Evolutionary conservation across 2,329 filamentous ascomycete genomes (phyloP).

Genomic region (Penicillium sp.): DNA sequence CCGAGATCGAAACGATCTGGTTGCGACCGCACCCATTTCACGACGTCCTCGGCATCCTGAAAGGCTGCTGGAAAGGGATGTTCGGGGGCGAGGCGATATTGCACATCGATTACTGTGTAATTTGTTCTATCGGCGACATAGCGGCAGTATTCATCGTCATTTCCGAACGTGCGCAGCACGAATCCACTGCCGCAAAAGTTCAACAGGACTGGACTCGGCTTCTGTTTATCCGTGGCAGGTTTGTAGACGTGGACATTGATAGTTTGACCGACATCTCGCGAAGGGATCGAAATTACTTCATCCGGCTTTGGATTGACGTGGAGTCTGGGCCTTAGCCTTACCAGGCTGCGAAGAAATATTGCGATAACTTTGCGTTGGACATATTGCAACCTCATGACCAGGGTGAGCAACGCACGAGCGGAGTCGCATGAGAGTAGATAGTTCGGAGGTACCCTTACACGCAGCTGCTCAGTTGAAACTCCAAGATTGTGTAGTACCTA

Average conservation of each 20-base stretch:
- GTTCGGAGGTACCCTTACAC: not conserved
- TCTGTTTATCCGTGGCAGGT: not conserved
- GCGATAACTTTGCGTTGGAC: conserved; percentile 14
- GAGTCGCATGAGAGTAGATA: not conserved
- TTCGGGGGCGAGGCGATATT: conserved; percentile 40
- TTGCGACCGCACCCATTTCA: conserved; percentile 30
- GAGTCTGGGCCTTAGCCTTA: conserved; percentile 15
- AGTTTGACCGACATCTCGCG: conserved; percentile 19
- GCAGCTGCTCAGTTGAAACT: not conserved
- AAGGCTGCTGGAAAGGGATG: conserved; percentile 23
- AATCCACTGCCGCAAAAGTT: conserved; percentile 32
- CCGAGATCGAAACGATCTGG: conserved; percentile 28
- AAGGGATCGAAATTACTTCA: conserved; percentile 19
- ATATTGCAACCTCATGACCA: conserved; percentile 13
- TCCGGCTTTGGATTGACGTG: conserved; percentile 20
- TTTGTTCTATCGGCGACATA: conserved; percentile 18
- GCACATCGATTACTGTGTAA: conserved; percentile 34
- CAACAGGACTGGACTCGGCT: conserved; percentile 21
- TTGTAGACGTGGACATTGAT: conserved; percentile 29
- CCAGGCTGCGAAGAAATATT: conserved; percentile 14
- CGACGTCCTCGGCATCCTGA: conserved; percentile 34
- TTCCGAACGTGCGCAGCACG: conserved; percentile 26
- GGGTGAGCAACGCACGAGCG: not conserved
- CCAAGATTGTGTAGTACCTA: not conserved
- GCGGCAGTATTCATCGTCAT: conserved; percentile 26